phyloP scores from a whole-genome alignment of 306 rosid genomes.

The cucumber (Cucumis sativus) region DNA sequence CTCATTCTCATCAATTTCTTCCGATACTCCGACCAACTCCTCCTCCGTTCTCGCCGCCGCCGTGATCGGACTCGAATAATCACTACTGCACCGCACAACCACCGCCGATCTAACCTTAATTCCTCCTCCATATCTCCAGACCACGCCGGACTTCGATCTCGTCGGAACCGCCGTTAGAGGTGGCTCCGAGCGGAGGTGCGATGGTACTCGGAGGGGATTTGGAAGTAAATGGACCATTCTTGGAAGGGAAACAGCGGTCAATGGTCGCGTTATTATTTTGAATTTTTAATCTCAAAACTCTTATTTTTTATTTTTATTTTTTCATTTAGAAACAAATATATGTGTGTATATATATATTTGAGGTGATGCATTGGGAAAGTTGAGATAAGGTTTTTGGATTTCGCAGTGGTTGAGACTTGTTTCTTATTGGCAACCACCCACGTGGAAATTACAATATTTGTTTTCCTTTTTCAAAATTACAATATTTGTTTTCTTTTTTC shows the following conservation, averaged over 20 bases:
- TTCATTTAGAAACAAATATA: neutral
- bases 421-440: neutral
- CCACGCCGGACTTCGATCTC: neutral
- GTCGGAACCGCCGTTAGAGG: neutral
- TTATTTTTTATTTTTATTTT: neutral
- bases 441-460: neutral
- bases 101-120: neutral
- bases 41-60: neutral
- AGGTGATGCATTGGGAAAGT: neutral
- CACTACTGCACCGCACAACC: neutral
- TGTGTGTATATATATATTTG: neutral
- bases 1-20: constrained; percentile 4
- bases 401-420: neutral
- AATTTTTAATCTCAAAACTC: neutral
- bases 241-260: neutral
- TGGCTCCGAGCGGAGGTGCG: constrained; percentile 18
- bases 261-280: neutral
- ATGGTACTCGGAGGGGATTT: constrained; percentile 22
- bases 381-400: neutral
- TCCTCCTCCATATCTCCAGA: neutral
- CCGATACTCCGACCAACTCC: constrained; percentile 9
- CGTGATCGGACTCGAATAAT: neutral
- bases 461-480: no score
- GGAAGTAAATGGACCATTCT: constrained; percentile 40
- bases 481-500: no score